phyloP scores from a whole-genome alignment of 164 flowering plant genomes.

The Sedum album region DNA sequence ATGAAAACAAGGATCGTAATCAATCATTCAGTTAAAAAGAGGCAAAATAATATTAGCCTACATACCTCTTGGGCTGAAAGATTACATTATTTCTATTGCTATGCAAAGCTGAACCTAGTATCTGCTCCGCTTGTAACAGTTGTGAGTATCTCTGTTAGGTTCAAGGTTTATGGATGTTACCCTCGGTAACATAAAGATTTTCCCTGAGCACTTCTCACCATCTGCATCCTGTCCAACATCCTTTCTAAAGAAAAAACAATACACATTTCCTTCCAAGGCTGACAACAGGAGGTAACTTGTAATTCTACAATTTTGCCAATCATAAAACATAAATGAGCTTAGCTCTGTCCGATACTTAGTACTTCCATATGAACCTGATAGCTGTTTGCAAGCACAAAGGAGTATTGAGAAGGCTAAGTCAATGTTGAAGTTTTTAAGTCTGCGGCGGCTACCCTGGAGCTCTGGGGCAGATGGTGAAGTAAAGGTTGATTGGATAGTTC shows the following conservation, averaged over 20 bases:
- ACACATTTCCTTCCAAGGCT: constrained; percentile 21
- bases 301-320: constrained; percentile 22
- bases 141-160: neutral
- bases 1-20: too few relatives aligned
- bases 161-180: constrained; percentile 60
- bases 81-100: neutral
- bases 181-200: constrained; percentile 41
- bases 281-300: constrained; percentile 38
- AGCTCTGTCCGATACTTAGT: neutral
- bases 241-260: constrained; percentile 16
- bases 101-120: neutral
- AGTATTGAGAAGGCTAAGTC: constrained; percentile 42
- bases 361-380: constrained; percentile 15
- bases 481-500: constrained; percentile 38
- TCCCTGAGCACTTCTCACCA: constrained; percentile 59
- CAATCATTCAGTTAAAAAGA: too few relatives aligned
- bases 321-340: neutral
- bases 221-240: constrained; percentile 28
- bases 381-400: constrained; percentile 28
- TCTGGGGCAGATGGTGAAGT: constrained; percentile 42
- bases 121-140: neutral
- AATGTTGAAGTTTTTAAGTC: constrained; percentile 66
- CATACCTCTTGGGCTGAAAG: neutral
- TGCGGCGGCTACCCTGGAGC: constrained; percentile 54
- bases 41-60: too few relatives aligned